Evolutionary conservation across 2,329 filamentous ascomycete species (phyloP), one percentile per base, ranked within the genome.

Genomic region (Lasiodiplodia citricola): DNA sequence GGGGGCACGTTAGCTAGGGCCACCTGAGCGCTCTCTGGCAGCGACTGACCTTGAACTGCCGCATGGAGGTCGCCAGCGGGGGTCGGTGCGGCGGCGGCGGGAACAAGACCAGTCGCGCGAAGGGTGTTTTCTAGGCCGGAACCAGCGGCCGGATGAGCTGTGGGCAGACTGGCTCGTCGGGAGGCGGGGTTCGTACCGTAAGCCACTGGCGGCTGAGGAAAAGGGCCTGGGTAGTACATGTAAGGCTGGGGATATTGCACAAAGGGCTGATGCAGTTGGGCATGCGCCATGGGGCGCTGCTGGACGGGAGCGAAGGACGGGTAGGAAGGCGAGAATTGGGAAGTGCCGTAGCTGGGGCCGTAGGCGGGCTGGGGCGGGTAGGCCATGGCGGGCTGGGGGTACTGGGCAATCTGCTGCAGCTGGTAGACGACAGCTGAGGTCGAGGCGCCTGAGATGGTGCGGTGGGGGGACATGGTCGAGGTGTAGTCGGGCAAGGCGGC

Each of bases 351-450:
- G 2, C 73, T 72, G 35, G 73, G 66, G 23, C 72, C 74, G 66
- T 78, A 80, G 21, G 72, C 64, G 7, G 73, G 58, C 31, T 78
- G 78, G 18, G 70, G 67, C 50, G 74, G 67, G 52, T 77, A 72
- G 7, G 64, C 71, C 51, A 70, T 68, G 18, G 73, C 69, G 7
- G 73, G 64, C 41, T 75, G 74, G 31, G 77, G 73, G 72, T 78
- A 76, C 60, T 81, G 80, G 8, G 79, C 55, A 47, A 75, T 80
- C 54, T 81, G 80, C 68, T 78, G 77, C 14, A 80, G 72, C 50
- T 81, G 79, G 58, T 81, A 82, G 47, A 78, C 77, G n/a, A 80
- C 68, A 11, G 79, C 79, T 28, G 80, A 78, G 58, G 78, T 75
- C 7, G 80, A 80, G 50, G 79, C 76, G 44, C 79, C 78, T 38